Base-by-base conservation (phyloP, 176 grass and related monocot genomes). In the Lolium multiflorum region DNA sequence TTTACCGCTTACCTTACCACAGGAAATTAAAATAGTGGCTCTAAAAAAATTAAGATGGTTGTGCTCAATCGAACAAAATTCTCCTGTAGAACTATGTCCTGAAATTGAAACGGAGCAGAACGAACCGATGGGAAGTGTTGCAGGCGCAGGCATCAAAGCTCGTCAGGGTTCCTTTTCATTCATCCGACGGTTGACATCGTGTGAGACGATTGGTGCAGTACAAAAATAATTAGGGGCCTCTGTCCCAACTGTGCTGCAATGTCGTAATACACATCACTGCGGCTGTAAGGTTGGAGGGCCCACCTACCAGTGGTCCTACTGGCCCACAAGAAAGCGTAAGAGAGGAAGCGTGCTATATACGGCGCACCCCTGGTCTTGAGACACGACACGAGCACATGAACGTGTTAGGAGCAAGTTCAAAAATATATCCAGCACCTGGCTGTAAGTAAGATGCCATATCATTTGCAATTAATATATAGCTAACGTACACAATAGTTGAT, bases 161-260 rank as follows among this genome's bases (percentile, higher is more conserved):
- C 6, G 4, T 7, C 24, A 26, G 39, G 72, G 21, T 22, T 13
- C 28, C 28, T 1, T 1, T 31, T 1, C 51, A 21, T 24, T 1
- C 26, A 64, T 84, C 74, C 74, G 87, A 89, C 87, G 87, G 76
- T 22, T 61, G 61, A 39, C 77, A 71, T 76, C 18, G 21, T 12
- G n/a, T 61, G 59, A 11, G 35, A 56, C 28, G 11, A 52, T 44
- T 50, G 26, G 20, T 31, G 18, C 78, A 54, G 71, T 3, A 8
- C 54, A 7, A 10, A 70, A 90, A 82, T 90, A 52, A 90, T 85
- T 67, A 78, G 71, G 6, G 71, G 10, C 16, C 22, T 3, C 0
- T 8, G 66, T 76, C 65, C 76, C 82, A 52, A 24, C 0, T 12
- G 74, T 37, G 51, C 13, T 16, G 14, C 58, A 37, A 21, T 47